phyloP scores from a whole-genome alignment of 768 basidiomycete genomes.

The Amanita phalloides region DNA sequence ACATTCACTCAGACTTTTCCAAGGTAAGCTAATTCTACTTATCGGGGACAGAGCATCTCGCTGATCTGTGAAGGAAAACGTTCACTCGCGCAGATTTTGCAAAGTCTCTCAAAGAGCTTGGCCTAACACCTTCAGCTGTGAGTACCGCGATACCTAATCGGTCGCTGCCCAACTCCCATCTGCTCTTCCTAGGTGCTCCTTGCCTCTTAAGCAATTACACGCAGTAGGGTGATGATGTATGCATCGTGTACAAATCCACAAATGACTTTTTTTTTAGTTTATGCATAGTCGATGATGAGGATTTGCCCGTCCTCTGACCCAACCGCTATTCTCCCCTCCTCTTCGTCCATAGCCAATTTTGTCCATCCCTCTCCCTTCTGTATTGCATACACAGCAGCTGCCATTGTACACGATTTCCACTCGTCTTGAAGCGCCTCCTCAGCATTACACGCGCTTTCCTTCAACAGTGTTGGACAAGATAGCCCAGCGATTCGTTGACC shows the following conservation, averaged over 20 bases:
- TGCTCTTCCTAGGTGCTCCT: not conserved
- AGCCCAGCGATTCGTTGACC: slow-evolving; percentile 55
- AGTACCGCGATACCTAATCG: slow-evolving; percentile 12
- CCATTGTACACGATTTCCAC: slow-evolving; percentile 13
- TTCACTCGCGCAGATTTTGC: slow-evolving; percentile 65
- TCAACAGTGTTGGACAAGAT: slow-evolving; percentile 8
- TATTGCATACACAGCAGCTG: slow-evolving; percentile 33
- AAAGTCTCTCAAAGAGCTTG: slow-evolving; percentile 74
- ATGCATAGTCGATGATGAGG: slow-evolving; percentile 38
- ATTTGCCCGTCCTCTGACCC: slow-evolving; percentile 38
- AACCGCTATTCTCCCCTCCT: slow-evolving; percentile 34
- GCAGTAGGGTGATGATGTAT: not conserved
- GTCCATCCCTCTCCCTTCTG: slow-evolving; percentile 41
- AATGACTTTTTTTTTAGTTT: not conserved
- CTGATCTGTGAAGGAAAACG: slow-evolving; percentile 46
- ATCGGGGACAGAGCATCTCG: not conserved
- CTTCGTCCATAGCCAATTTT: slow-evolving; percentile 33
- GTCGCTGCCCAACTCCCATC: not conserved
- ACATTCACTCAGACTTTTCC: slow-evolving; percentile 77
- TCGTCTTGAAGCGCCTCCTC: not conserved
- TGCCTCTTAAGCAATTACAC: not conserved
- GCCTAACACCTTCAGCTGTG: slow-evolving; percentile 87
- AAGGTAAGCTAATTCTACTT: slow-evolving; percentile 35
- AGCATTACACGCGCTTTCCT: slow-evolving; percentile 7
- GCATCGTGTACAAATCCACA: not conserved